Evolutionary conservation across 768 basidiomycete species (phyloP).

Genomic region (Serendipita indica): DNA sequence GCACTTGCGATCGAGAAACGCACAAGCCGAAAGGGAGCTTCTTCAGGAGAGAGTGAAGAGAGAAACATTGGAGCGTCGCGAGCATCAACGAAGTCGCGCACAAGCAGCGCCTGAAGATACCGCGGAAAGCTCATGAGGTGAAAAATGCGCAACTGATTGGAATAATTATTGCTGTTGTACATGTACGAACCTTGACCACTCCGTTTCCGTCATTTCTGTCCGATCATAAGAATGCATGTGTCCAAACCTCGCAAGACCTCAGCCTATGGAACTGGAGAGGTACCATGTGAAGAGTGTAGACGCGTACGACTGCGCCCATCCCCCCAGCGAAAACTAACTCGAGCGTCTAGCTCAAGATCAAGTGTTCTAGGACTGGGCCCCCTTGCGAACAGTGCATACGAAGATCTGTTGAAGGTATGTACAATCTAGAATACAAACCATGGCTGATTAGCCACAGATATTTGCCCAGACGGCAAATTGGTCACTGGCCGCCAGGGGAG

Average conservation of each 20-base stretch:
- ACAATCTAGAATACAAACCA: not conserved
- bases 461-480: conserved; percentile 6
- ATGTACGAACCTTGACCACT: too few species aligned
- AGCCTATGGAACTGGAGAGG: not conserved
- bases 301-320: not conserved
- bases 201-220: too few species aligned
- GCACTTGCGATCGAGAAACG: not conserved
- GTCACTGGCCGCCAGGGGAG: not conserved
- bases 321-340: not conserved
- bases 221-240: not conserved
- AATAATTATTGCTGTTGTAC: not conserved
- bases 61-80: not conserved
- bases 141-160: not conserved
- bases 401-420: not conserved
- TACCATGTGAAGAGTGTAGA: not conserved
- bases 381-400: conserved; percentile 4
- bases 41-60: not conserved
- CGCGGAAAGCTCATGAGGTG: not conserved
- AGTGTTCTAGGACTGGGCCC: not conserved
- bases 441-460: not conserved
- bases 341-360: not conserved
- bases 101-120: not conserved
- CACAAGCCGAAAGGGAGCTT: not conserved
- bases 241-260: not conserved
- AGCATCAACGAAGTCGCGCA: not conserved